phyloP scores from a whole-genome alignment of 352 stramenopile species.

The Globisporangium nagaii region DNA sequence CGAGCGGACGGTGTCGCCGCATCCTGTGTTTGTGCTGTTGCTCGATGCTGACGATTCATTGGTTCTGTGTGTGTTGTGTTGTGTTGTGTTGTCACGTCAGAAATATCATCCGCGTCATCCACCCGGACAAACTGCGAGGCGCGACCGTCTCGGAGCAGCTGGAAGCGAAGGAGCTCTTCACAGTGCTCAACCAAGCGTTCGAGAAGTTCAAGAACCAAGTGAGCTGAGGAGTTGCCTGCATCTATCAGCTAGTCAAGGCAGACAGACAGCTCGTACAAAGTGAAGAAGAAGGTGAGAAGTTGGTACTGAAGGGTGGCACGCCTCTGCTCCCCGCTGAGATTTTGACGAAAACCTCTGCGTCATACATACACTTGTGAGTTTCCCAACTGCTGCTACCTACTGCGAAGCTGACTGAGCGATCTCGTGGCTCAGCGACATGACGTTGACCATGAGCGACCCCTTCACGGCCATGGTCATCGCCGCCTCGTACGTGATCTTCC shows the following conservation, averaged over 20 bases:
- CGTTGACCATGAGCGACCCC: neutral
- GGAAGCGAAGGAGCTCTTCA: slow-evolving; percentile 85
- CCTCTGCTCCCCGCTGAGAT: no score
- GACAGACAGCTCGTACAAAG: no score
- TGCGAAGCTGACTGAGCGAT: neutral
- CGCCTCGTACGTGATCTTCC: neutral
- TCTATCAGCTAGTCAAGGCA: neutral
- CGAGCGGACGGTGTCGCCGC: neutral
- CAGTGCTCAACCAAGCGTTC: slow-evolving; percentile 84
- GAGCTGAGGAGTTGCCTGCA: slow-evolving; percentile 4
- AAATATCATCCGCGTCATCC: slow-evolving; percentile 84
- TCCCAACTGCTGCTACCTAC: no score
- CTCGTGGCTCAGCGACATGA: neutral
- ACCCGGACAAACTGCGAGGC: slow-evolving; percentile 81
- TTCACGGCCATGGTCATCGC: neutral
- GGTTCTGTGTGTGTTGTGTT: slow-evolving; percentile 1
- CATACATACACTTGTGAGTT: no score
- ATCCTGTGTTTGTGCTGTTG: neutral
- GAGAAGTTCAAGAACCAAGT: slow-evolving; percentile 72
- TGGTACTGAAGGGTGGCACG: no score
- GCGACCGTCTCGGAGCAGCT: slow-evolving; percentile 74
- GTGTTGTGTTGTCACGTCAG: slow-evolving; percentile 20
- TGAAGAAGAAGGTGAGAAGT: no score
- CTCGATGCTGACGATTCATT: neutral
- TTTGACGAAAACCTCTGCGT: no score